Percentiles rank a stretch among this genome's conserved stretches.
Evolutionary conservation across 768 basidiomycete species (phyloP).

Genomic region (Collybiopsis confluens): DNA sequence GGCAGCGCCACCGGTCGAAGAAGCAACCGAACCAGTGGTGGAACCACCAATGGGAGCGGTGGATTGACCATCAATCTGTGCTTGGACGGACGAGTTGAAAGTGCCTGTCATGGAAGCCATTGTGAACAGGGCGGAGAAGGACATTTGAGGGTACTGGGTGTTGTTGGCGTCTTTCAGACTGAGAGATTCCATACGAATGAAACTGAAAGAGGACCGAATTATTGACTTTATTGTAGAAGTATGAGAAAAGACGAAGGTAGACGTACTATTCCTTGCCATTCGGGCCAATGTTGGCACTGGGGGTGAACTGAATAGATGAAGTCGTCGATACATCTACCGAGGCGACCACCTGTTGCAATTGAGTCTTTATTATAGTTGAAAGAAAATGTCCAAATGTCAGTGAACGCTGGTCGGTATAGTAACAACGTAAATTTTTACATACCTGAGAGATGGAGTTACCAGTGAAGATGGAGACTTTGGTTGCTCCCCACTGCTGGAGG

Average conservation of each 20-base stretch:
- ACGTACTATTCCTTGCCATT: slow-evolving; percentile 52
- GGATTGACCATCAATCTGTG: slow-evolving; percentile 58
- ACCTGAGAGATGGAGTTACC: slow-evolving; percentile 67
- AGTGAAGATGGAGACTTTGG: slow-evolving; percentile 54
- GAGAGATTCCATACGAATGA: slow-evolving; percentile 72
- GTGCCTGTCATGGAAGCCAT: slow-evolving; percentile 66
- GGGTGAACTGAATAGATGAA: slow-evolving; percentile 45
- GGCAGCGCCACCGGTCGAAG: slow-evolving; percentile 19
- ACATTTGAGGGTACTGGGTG: slow-evolving; percentile 54
- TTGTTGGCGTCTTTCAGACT: slow-evolving; percentile 44
- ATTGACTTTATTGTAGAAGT: not conserved
- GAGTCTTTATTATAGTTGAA: no score
- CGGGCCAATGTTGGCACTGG: slow-evolving; percentile 49
- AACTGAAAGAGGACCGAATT: slow-evolving; percentile 37
- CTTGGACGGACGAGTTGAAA: slow-evolving; percentile 53
- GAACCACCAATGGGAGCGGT: slow-evolving; percentile 50
- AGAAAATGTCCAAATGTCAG: slow-evolving; percentile 11
- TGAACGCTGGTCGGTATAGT: not conserved
- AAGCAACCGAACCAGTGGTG: slow-evolving; percentile 22
- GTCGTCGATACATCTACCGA: slow-evolving; percentile 50
- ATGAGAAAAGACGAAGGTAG: not conserved
- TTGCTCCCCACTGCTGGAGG: slow-evolving; percentile 47
- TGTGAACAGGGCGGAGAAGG: slow-evolving; percentile 77
- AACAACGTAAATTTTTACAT: slow-evolving; percentile 8
- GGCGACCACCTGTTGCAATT: slow-evolving; percentile 45